Conservation (phyloP, 2,329 filamentous ascomycete genomes). For the Fusarium odoratissimum region DNA sequence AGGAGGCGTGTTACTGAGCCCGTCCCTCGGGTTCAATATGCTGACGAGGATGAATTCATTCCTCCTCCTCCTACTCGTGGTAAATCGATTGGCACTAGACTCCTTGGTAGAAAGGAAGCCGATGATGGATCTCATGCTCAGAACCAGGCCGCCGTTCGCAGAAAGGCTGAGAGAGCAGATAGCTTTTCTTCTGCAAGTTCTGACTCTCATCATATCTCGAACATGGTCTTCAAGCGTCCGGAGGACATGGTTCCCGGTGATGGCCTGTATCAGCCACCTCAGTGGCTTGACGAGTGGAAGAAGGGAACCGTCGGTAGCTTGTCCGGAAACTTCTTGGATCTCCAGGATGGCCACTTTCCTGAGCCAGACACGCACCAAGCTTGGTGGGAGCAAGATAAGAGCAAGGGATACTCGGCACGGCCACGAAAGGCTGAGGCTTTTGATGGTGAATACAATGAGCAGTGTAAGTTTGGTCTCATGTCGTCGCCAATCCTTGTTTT, state of each 20-base stretch:
- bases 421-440: constrained; percentile 71
- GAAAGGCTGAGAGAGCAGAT: constrained; percentile 46
- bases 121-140: constrained; percentile 18
- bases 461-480: constrained; percentile 55
- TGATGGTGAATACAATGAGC: constrained; percentile 75
- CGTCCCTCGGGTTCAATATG: constrained; percentile 42
- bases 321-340: constrained; percentile 68
- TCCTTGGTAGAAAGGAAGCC: constrained; percentile 18
- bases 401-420: constrained; percentile 58
- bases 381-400: constrained; percentile 80
- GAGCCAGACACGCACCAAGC: constrained; percentile 64
- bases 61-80: constrained; percentile 39
- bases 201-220: constrained; percentile 55
- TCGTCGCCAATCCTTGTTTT: not conserved
- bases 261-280: constrained; percentile 68
- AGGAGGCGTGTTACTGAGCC: constrained; percentile 49
- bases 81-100: constrained; percentile 33
- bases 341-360: constrained; percentile 56
- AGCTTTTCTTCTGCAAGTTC: constrained; percentile 47
- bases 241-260: constrained; percentile 60
- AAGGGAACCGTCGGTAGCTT: constrained; percentile 73
- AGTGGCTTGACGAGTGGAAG: constrained; percentile 79
- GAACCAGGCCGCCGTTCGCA: constrained; percentile 31
- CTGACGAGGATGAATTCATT: constrained; percentile 45
- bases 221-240: constrained; percentile 56